These are phyloP conservation scores for Acanthamoeba triangularis DNA, from an alignment of 208 protist genomes.

Conservation along the genomic window DNA sequence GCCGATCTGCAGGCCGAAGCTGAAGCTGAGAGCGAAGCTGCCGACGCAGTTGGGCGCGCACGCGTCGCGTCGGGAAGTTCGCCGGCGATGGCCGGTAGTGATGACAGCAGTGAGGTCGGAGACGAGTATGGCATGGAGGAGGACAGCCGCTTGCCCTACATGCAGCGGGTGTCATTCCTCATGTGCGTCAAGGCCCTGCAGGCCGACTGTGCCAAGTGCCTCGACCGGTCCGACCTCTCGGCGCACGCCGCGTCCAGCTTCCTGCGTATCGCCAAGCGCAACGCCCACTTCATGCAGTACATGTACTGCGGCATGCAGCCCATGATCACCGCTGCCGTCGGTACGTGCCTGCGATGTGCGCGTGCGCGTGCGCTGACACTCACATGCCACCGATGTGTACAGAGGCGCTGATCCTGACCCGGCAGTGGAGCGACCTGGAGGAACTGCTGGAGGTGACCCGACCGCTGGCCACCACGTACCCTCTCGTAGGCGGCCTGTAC, in stretches of 20 bases:
- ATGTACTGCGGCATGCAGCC: slow-evolving; percentile 27
- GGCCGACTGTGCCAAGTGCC: background rate
- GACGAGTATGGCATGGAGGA: background rate
- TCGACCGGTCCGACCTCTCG: background rate
- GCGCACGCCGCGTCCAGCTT: background rate
- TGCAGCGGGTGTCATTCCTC: slow-evolving; percentile 4
- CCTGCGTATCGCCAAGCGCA: background rate
- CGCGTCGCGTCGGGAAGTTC: too few species aligned
- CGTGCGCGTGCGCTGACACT: background rate
- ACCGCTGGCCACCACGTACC: background rate
- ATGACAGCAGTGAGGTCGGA: background rate
- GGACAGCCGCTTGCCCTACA: background rate
- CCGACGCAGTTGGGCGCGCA: too few species aligned
- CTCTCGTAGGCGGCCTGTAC: background rate
- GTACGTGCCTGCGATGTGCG: background rate
- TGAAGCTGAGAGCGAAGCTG: too few species aligned
- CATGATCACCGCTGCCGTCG: background rate
- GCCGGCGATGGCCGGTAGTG: background rate
- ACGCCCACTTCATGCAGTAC: slow-evolving; percentile 10
- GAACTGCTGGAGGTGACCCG: background rate
- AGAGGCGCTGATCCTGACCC: background rate
- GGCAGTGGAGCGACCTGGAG: background rate
- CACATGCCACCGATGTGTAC: background rate
- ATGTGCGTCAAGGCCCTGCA: slow-evolving; percentile 15
- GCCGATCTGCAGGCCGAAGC: background rate